Conservation (phyloP, 805 yeast genomes). For the Candida fluviatilis region DNA sequence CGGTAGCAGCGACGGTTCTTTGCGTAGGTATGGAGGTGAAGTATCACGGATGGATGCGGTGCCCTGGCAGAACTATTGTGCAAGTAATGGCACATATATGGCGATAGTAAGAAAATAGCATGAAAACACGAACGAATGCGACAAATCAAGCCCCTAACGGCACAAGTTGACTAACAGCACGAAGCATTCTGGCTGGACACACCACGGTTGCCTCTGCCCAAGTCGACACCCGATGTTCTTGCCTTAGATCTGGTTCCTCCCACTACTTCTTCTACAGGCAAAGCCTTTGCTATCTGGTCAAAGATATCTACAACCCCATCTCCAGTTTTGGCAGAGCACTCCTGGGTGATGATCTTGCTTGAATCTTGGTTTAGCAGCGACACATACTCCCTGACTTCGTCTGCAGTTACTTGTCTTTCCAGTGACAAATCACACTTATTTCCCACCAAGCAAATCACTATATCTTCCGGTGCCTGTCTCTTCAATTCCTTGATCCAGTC, state of each 20-base stretch:
- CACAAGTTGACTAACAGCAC: too few relatives aligned
- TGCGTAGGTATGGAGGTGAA: too few relatives aligned
- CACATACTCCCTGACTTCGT: constrained; percentile 47
- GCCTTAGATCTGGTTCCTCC: constrained; percentile 22
- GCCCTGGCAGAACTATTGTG: too few relatives aligned
- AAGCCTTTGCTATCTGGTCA: constrained; percentile 35
- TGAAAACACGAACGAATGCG: too few relatives aligned
- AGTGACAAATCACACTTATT: constrained; percentile 61
- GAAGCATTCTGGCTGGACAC: too few relatives aligned
- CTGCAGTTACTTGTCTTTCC: constrained; percentile 40
- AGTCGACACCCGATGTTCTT: constrained; percentile 34
- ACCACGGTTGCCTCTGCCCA: constrained; percentile 27
- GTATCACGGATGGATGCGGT: too few relatives aligned
- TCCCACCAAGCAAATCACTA: constrained; percentile 83
- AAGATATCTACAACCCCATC: constrained; percentile 42
- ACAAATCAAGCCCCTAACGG: too few relatives aligned
- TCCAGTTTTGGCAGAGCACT: constrained; percentile 43
- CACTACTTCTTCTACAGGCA: constrained; percentile 38
- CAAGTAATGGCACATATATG: too few relatives aligned
- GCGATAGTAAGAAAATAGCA: too few relatives aligned
- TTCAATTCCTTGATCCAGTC: constrained; percentile 78
- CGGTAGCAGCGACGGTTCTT: too few relatives aligned
- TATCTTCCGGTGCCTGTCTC: constrained; percentile 70
- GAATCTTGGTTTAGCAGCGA: constrained; percentile 12
- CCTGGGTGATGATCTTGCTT: constrained; percentile 26